These are phyloP conservation scores for Nicotiana knightiana DNA, from an alignment of 257 asterid genomes.

Conservation along the genomic window DNA sequence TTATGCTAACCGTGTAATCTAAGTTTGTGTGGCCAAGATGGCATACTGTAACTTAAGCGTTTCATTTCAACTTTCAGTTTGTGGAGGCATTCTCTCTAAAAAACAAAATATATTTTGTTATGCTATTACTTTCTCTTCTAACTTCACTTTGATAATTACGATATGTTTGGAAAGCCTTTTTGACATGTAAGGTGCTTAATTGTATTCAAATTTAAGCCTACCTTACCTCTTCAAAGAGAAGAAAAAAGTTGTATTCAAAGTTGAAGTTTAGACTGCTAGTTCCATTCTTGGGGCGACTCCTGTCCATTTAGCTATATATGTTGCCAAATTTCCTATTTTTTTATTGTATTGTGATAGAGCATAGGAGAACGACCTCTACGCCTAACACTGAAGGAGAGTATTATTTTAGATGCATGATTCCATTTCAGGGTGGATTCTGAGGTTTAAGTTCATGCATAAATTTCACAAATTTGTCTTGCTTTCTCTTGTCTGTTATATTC, in stretches of 20 bases:
- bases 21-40: background rate
- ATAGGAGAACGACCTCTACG: background rate
- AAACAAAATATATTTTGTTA: background rate
- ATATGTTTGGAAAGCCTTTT: background rate
- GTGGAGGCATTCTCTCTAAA: background rate
- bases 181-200: background rate
- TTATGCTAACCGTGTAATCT: background rate
- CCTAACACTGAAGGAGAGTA: background rate
- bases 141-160: background rate
- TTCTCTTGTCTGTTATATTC: background rate
- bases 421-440: background rate
- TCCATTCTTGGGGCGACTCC: background rate
- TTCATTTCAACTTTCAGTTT: background rate
- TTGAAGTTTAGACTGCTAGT: background rate
- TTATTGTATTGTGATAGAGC: background rate
- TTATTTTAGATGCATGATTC: background rate
- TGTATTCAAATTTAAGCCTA: constrained; percentile 1
- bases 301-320: background rate
- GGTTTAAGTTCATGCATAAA: background rate
- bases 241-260: background rate
- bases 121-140: background rate
- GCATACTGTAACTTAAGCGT: background rate
- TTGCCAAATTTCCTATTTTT: background rate
- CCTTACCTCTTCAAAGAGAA: background rate
- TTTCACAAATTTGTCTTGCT: background rate